Conservation (phyloP, 2,329 filamentous ascomycete species). For the Exophiala oligosperma region DNA sequence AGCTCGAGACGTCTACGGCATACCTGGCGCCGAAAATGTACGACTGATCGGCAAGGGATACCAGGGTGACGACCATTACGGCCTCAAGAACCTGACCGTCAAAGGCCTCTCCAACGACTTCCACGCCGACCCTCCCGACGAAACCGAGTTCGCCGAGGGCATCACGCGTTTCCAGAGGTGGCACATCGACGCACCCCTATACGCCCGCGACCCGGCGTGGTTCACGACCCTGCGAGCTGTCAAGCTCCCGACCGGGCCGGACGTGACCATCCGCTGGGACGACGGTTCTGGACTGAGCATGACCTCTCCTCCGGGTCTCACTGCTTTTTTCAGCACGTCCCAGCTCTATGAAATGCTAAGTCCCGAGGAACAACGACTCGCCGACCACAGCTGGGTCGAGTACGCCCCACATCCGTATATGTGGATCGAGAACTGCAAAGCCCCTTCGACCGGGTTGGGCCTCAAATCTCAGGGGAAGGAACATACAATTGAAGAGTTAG, state of each 20-base stretch:
- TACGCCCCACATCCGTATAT: conserved; percentile 48
- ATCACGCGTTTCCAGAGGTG: conserved; percentile 49
- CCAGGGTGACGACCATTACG: conserved; percentile 46
- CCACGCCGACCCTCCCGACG: conserved; percentile 37
- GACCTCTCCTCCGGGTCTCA: conserved; percentile 45
- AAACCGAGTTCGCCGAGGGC: conserved; percentile 41
- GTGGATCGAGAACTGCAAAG: conserved; percentile 46
- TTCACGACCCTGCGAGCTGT: conserved; percentile 46
- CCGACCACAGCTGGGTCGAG: conserved; percentile 49
- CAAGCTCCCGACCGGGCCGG: conserved; percentile 38
- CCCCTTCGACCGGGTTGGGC: conserved; percentile 43
- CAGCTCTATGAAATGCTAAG: conserved; percentile 46
- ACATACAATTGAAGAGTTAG: conserved; percentile 39
- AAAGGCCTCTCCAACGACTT: conserved; percentile 38
- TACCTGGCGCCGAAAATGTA: conserved; percentile 47
- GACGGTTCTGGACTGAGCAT: conserved; percentile 45
- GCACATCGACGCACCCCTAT: conserved; percentile 50
- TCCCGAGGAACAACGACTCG: conserved; percentile 42
- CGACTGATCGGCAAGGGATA: conserved; percentile 48
- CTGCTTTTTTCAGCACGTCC: conserved; percentile 46
- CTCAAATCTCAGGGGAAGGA: conserved; percentile 42
- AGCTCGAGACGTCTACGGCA: conserved; percentile 37
- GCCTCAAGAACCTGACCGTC: conserved; percentile 41
- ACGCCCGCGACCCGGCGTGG: conserved; percentile 43
- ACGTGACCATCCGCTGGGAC: conserved; percentile 44